These are phyloP conservation scores for Xerocomus amazonicus DNA, from an alignment of 1,284 basidiomycete species.

Conservation along the genomic window DNA sequence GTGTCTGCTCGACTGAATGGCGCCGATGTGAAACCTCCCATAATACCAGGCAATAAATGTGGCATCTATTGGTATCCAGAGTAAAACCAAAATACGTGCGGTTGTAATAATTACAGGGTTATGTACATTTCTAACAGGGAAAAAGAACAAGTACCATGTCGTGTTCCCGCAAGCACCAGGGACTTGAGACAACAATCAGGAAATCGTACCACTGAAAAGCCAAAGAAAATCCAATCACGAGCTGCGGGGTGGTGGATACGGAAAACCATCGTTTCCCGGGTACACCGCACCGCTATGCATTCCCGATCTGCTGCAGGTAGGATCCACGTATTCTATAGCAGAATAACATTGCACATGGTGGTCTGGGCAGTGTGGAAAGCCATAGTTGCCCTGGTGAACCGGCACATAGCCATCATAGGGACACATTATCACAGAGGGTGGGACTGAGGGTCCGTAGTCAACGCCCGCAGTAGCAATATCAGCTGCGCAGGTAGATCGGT, in stretches of 20 bases:
- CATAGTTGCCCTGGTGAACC: constrained; percentile 14
- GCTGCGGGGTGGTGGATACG: constrained; percentile 5
- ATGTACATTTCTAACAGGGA: constrained; percentile 6
- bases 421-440: constrained; percentile 4
- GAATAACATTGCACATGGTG: constrained; percentile 14
- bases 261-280: constrained; percentile 15
- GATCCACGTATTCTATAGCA: constrained; percentile 5
- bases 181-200: constrained; percentile 4
- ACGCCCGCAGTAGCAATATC: constrained; percentile 9
- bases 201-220: constrained; percentile 4
- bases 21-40: too few relatives aligned
- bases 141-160: constrained; percentile 5
- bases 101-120: constrained; percentile 1
- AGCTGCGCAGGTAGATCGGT: constrained; percentile 20
- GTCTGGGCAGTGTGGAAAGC: constrained; percentile 12
- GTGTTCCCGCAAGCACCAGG: constrained; percentile 14
- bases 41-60: too few relatives aligned
- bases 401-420: constrained; percentile 6
- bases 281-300: constrained; percentile 15
- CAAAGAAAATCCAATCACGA: constrained; percentile 2
- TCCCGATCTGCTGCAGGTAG: constrained; percentile 9
- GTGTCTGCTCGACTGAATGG: too few relatives aligned
- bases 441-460: constrained; percentile 4
- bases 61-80: constrained; percentile 14
- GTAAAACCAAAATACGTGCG: constrained; percentile 8